These are phyloP conservation scores for Ascosphaera apis DNA, from an alignment of 2,329 filamentous ascomycete genomes.

Conservation along the genomic window DNA sequence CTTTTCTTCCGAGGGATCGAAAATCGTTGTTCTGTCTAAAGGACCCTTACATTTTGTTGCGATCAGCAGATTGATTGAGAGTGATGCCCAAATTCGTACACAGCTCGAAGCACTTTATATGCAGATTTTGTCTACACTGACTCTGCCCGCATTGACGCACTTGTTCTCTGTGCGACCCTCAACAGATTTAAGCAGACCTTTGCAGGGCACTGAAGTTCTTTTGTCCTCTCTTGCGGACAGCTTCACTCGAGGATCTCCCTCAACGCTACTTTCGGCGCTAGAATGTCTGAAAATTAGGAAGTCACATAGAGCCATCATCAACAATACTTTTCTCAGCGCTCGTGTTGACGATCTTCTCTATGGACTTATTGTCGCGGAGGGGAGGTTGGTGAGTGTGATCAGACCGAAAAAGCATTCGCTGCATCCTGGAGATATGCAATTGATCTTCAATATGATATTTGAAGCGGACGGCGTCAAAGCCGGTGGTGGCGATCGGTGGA, in stretches of 20 bases:
- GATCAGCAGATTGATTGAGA: constrained; percentile 80
- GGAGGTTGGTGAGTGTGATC: constrained; percentile 81
- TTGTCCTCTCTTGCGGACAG: constrained; percentile 82
- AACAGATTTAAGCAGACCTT: constrained; percentile 71
- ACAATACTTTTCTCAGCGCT: constrained; percentile 62
- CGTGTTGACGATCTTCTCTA: constrained; percentile 65
- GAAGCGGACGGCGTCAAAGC: constrained; percentile 80
- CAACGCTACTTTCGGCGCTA: constrained; percentile 64
- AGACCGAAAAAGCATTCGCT: constrained; percentile 84
- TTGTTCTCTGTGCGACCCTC: constrained; percentile 81
- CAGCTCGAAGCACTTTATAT: constrained; percentile 92
- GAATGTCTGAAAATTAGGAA: constrained; percentile 89
- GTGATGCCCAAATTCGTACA: constrained; percentile 60
- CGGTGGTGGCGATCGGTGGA: constrained; percentile 92
- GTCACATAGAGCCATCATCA: constrained; percentile 63
- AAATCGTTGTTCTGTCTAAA: constrained; percentile 66
- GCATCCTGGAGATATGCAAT: constrained; percentile 81
- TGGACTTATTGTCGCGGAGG: constrained; percentile 77
- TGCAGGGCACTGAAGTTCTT: constrained; percentile 77
- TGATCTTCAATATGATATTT: constrained; percentile 99
- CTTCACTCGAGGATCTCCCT: constrained; percentile 81
- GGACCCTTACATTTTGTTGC: constrained; percentile 83
- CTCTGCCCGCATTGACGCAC: constrained; percentile 60
- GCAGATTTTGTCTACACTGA: constrained; percentile 91
- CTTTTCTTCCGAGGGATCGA: constrained; percentile 67